These are phyloP conservation scores for Coniella vitis DNA, from an alignment of 2,329 filamentous ascomycete genomes.

Conservation along the genomic window DNA sequence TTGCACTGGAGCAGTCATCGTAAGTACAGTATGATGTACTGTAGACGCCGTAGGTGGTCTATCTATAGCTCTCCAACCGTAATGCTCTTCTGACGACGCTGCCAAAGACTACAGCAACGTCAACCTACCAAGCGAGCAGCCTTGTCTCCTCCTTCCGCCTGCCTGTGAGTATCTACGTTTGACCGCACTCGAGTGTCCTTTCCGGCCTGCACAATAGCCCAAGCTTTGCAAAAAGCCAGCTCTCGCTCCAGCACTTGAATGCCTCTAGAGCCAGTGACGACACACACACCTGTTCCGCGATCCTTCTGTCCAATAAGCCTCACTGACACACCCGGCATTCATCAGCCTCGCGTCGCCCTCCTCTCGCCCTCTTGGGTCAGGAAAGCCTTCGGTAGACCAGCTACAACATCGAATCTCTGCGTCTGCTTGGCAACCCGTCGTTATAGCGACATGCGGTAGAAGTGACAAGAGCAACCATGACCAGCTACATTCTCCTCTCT, in stretches of 20 bases:
- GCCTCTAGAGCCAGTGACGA: background rate
- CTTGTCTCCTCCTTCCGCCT: background rate
- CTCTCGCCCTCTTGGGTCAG: background rate
- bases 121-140: background rate
- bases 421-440: background rate
- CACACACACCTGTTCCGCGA: background rate
- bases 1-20: background rate
- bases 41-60: background rate
- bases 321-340: constrained; percentile 4
- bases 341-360: background rate
- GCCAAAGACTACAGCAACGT: constrained; percentile 3
- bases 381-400: no score
- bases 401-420: background rate
- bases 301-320: background rate
- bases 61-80: constrained; percentile 3
- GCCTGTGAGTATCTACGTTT: background rate
- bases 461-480: constrained; percentile 28
- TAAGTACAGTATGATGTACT: background rate
- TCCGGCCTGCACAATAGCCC: no score
- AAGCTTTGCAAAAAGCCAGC: background rate
- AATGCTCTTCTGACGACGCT: background rate
- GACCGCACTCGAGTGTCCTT: no score
- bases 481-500: constrained; percentile 81
- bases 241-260: background rate
- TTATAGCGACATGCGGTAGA: constrained; percentile 17